Percentiles rank a stretch among this genome's conserved stretches.
Evolutionary conservation across 306 rosid genomes (phyloP).

Genomic region (Trifolium dubium): DNA sequence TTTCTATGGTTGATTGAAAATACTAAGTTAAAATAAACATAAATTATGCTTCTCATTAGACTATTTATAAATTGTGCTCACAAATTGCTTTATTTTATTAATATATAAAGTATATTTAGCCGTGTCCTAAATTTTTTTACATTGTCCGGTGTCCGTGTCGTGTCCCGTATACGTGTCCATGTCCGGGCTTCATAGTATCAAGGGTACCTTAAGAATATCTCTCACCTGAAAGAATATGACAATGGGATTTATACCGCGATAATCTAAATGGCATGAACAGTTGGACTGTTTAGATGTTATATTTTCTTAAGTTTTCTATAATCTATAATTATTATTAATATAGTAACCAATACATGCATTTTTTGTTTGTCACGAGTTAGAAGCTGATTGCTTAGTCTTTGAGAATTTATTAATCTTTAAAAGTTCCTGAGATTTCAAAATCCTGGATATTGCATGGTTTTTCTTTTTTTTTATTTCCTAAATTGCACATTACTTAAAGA

Average conservation of each 20-base stretch:
- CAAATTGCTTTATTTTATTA: no score
- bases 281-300: conserved; percentile 5
- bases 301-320: neutral
- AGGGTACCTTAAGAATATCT: conserved; percentile 15
- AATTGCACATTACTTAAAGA: neutral
- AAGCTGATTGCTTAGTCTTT: neutral
- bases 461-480: conserved; percentile 22
- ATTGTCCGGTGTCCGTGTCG: no score
- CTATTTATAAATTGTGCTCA: no score
- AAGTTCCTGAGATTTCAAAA: neutral
- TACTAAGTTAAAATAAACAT: no score
- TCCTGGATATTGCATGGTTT: neutral
- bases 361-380: neutral
- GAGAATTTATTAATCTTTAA: neutral
- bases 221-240: conserved; percentile 5
- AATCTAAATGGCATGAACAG: conserved; percentile 6
- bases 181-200: no score
- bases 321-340: conserved; percentile 2
- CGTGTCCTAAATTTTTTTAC: no score
- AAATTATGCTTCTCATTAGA: no score
- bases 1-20: no score
- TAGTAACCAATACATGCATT: neutral
- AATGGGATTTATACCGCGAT: neutral
- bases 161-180: no score
- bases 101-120: no score